Base-by-base conservation (phyloP, 768 basidiomycete genomes). In the Naganishia kalamii region DNA sequence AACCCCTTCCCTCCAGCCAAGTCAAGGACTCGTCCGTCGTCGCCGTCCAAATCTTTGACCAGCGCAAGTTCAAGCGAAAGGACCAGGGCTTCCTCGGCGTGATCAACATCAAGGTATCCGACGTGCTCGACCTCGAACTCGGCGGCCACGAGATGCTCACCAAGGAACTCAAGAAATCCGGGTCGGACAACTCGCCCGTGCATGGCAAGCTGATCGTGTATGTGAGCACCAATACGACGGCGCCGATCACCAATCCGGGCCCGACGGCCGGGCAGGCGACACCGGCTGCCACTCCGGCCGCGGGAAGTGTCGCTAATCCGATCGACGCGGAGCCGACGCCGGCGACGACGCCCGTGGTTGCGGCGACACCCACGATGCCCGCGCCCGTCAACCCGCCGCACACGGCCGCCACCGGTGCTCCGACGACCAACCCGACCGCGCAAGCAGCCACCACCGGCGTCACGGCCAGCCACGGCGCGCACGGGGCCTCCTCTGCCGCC, bases 71-170 rank as follows among this genome's bases (percentile, higher is more conserved):
- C 82, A 99, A 99, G 83, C 84, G 89, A 79, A 87, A 88, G 73
- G 96, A 99, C 77, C 96, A 98, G 77, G 96, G 96, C 1, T 99
- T 99, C 79, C 82, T 99, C 61, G 96, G 96, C 37, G 94, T 98
- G 15, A 93, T 98, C 71, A 99, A 99, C 76, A 84, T 98, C 69
- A 85, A 88, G 70, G 90, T 98, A 67, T 85, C 87, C 75, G 89
- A 92, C 79, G 88, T 88, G 25, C 81, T 97, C 47, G 96, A 98
- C 79, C 82, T 98, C 64, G 91, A 94, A 67, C 79, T 93, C 21
- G 92, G 89, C 52, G 89, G 90, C 19, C 92, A 97, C 79, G 96
- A 98, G 82, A 96, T 96, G 87, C 84, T 98, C 54, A 97, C 94
- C 0, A 78, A 93, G 70, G 96, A 98, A 75, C 81, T 99, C 72